Base-by-base conservation (phyloP, 2,329 filamentous ascomycete species). In the Paecilomyces sp. region DNA sequence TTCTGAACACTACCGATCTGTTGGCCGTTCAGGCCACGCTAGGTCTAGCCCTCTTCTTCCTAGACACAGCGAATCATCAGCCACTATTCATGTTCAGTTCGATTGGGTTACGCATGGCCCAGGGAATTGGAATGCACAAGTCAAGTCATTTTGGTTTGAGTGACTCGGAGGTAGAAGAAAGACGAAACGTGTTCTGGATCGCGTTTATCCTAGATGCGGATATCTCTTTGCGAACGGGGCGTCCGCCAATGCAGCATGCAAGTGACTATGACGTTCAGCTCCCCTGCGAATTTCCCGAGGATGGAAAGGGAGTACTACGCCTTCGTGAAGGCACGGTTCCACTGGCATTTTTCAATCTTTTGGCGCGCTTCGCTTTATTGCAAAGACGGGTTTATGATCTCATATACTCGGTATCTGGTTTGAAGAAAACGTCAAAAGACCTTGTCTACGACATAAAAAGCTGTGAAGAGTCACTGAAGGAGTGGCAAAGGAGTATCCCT, bases 131-230 rank as follows among this genome's bases (percentile, higher is more conserved):
- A 13, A 13, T 41, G 34, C 34, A 41, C 34, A 41, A 41, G 11
- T 41, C 34, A 13, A 41, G 13, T 41, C 4, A 13, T 6, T 41
- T 41, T 41, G 34, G 34, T 13, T 12, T 41, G n/a, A 13, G 4
- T 41, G 12, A 13, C 12, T 13, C 13, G n/a, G 12, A 41, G n/a
- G n/a, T 41, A 2, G 12, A 67, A 50, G 62, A 65, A 58, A 28
- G 64, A 47, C 54, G 60, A n/a, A 58, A 64, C 22, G 59, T 58
- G 4, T 67, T 61, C 41, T 68, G 65, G 66, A 61, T 68, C 5
- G 61, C 64, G 11, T 68, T 68, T 6, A 61, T 66, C 28, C 53
- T 68, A n/a, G 63, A 68, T 55, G 65, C 66, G 13, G 63, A 67
- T 57, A 66, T 68, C 30, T 66, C 59, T 22, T 57, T 63, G 4